A percentile compares a stretch with the other conserved stretches of the same genome.
These are phyloP conservation scores for Thinopyrum elongatum DNA, from an alignment of 176 grass and related monocot genomes.

Conservation along the genomic window DNA sequence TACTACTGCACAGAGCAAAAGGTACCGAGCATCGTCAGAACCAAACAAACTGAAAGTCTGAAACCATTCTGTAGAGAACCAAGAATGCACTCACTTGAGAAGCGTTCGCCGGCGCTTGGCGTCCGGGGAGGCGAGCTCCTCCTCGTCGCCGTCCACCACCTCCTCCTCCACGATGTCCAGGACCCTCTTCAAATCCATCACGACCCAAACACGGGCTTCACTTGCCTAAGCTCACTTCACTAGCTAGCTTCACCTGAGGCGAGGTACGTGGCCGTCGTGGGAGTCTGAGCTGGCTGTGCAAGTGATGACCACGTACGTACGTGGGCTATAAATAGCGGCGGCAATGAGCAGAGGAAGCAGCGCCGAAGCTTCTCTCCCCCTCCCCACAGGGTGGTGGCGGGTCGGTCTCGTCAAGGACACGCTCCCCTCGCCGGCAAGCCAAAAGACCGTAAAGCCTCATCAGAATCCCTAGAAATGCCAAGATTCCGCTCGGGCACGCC, in stretches of 20 bases:
- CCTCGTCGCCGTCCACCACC: constrained; percentile 65
- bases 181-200: constrained; percentile 51
- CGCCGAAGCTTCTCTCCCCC: constrained; percentile 62
- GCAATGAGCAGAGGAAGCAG: constrained; percentile 58
- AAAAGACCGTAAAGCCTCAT: constrained; percentile 42
- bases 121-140: constrained; percentile 45
- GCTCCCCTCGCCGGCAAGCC: constrained; percentile 31
- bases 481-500: constrained; percentile 60
- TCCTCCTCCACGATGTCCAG: constrained; percentile 62
- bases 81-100: constrained; percentile 48
- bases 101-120: constrained; percentile 59
- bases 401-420: constrained; percentile 62
- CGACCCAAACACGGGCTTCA: not conserved
- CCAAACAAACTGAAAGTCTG: not conserved
- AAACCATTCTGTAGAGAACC: not conserved
- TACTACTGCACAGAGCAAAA: constrained; percentile 10
- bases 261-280: constrained; percentile 3
- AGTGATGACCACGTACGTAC: constrained; percentile 23
- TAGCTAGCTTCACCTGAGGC: constrained; percentile 22
- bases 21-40: constrained; percentile 4
- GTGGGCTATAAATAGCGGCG: constrained; percentile 44
- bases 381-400: constrained; percentile 3
- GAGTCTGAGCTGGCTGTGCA: constrained; percentile 2
- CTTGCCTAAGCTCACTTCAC: not conserved
- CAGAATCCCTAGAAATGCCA: constrained; percentile 76